Percentiles rank a stretch among this genome's conserved stretches.
Conservation (phyloP, 2,329 filamentous ascomycete genomes). For the Sclerotinia glacialis region DNA sequence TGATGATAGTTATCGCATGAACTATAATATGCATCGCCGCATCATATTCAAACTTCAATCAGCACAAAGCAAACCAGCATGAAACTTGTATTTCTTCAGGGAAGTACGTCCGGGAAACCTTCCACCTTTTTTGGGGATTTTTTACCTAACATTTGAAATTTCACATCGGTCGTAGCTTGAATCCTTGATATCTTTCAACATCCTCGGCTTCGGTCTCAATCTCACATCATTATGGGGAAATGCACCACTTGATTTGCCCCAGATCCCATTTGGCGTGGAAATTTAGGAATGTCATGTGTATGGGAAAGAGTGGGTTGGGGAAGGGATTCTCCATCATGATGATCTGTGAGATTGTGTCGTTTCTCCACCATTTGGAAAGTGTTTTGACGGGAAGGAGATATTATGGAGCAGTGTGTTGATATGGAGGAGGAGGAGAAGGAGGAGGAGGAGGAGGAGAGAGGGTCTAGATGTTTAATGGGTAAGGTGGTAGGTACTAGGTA, state of each 20-base stretch:
- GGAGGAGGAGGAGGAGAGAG: background rate
- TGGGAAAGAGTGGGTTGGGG: slow-evolving; percentile 6
- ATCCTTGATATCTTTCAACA: background rate
- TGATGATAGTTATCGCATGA: too few species aligned
- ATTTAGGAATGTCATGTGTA: slow-evolving; percentile 10
- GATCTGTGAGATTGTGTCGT: background rate
- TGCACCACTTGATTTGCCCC: background rate
- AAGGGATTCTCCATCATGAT: slow-evolving; percentile 5
- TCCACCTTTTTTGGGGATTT: background rate
- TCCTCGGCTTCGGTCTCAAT: slow-evolving; percentile 3
- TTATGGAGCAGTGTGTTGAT: background rate
- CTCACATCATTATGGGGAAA: slow-evolving; percentile 9
- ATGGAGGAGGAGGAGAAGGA: background rate
- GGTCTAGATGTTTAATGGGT: slow-evolving; percentile 9
- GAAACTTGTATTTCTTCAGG: background rate
- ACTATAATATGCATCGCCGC: background rate
- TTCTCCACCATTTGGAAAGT: slow-evolving; percentile 5
- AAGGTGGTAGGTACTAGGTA: too few species aligned
- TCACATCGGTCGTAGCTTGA: background rate
- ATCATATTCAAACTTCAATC: background rate
- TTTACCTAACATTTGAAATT: background rate
- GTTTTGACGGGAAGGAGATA: background rate
- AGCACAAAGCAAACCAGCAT: background rate
- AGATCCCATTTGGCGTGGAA: slow-evolving; percentile 7
- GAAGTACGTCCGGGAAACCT: background rate